Evolutionary conservation across 2,329 filamentous ascomycete species (phyloP).

Genomic region (Arachnomyces sp.): DNA sequence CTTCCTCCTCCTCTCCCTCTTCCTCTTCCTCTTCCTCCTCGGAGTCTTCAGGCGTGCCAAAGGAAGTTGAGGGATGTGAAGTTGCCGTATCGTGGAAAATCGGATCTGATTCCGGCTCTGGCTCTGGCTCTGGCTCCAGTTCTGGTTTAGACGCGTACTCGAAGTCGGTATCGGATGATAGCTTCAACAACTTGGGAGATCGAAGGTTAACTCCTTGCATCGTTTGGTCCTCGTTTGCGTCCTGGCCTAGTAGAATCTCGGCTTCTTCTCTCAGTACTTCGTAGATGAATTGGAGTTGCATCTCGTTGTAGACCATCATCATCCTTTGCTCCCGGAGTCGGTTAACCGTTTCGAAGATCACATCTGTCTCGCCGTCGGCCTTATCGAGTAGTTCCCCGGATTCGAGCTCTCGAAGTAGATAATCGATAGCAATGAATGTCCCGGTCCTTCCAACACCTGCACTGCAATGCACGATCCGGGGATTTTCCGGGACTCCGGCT

Average conservation of each 20-base stretch:
- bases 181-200: slow-evolving; percentile 29
- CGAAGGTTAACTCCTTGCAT: no score
- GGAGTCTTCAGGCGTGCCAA: slow-evolving; percentile 22
- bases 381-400: slow-evolving; percentile 55
- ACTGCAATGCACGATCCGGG: slow-evolving; percentile 78
- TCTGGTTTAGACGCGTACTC: slow-evolving; percentile 28
- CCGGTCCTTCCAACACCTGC: slow-evolving; percentile 90
- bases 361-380: slow-evolving; percentile 48
- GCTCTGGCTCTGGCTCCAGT: slow-evolving; percentile 17
- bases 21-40: slow-evolving; percentile 17
- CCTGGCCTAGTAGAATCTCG: slow-evolving; percentile 26
- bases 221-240: slow-evolving; percentile 11
- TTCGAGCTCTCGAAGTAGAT: slow-evolving; percentile 73
- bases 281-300: slow-evolving; percentile 83
- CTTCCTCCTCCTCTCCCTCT: no score
- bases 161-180: slow-evolving; percentile 23
- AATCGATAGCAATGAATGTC: slow-evolving; percentile 94
- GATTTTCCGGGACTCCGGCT: slow-evolving; percentile 47
- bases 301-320: slow-evolving; percentile 88
- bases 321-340: slow-evolving; percentile 74
- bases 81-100: slow-evolving; percentile 12
- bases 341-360: slow-evolving; percentile 72
- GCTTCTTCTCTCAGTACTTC: slow-evolving; percentile 62
- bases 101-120: no score
- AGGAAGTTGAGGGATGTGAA: slow-evolving; percentile 20